Evolutionary conservation across 495 filamentous ascomycete species (phyloP).

Genomic region (Aspergillus nanangensis): DNA sequence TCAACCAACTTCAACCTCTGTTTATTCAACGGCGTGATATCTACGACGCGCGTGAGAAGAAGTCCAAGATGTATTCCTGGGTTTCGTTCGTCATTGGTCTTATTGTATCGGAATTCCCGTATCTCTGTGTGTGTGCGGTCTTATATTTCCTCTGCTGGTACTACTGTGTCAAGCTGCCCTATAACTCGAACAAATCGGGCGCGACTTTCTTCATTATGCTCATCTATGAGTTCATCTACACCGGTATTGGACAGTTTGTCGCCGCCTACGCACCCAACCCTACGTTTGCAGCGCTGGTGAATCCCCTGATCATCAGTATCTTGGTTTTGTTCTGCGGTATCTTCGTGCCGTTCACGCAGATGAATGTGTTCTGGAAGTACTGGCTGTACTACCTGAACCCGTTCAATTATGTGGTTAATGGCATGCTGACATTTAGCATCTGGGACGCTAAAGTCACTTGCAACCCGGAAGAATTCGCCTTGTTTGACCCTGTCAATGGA

Average conservation of each 20-base stretch:
- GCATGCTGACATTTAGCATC: constrained; percentile 47
- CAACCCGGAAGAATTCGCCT: constrained; percentile 43
- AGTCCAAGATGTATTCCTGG: neutral
- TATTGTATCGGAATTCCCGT: neutral
- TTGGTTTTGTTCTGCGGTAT: neutral
- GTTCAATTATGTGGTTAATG: constrained; percentile 54
- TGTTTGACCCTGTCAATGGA: constrained; percentile 39
- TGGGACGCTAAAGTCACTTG: constrained; percentile 49
- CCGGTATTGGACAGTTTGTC: neutral
- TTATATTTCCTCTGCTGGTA: neutral
- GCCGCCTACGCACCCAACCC: neutral
- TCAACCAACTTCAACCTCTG: neutral
- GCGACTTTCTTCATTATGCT: neutral
- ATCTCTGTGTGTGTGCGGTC: neutral
- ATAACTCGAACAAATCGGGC: neutral
- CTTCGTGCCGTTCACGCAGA: neutral
- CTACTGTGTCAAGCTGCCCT: neutral
- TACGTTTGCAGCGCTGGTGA: neutral
- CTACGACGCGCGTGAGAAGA: neutral
- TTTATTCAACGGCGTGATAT: neutral
- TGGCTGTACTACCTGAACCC: constrained; percentile 37
- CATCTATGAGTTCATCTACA: neutral
- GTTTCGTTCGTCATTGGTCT: neutral
- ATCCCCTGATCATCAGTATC: neutral
- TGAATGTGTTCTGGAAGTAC: neutral